Base-by-base conservation (phyloP, 2,329 filamentous ascomycete genomes). In the Trichoderma sp. region DNA sequence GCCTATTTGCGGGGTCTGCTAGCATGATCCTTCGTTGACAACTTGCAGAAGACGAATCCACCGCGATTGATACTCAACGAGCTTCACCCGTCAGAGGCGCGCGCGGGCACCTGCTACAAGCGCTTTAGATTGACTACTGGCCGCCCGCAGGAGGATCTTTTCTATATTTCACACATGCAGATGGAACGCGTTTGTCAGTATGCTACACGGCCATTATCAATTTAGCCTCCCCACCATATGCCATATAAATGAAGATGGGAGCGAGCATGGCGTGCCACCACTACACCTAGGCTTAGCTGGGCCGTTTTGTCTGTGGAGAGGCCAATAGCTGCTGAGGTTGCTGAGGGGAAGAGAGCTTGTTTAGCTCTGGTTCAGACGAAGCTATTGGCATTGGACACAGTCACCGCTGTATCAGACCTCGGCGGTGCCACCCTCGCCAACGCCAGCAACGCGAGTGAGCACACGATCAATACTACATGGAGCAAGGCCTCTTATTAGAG, bases 151-250 rank as follows among this genome's bases (percentile, higher is more conserved):
- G 63, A 29, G 52, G 55, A 49, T 58, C 59, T 10, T 40, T 31
- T 59, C 49, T 37, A 65, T 66, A 56, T 56, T 59, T 59, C 64
- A 37, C 40, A 56, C 64, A 37, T 67, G 55, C 55, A 59, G 52
- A 67, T 29, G 40, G 55, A 52, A 16, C n/a, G 55, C 64, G 29
- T 67, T 59, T 37, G 29, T 40, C 21, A 35, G 37, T 21, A 27
- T 33, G 33, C 6, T 65, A 37, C 55, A 55, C 40, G 63, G n/a
- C 29, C 19, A 58, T 31, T 21, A 47, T 57, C 35, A 27, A 66
- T 27, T 37, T 37, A 66, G 24, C 55, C 43, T 59, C 63, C 55
- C 55, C 21, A 29, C 63, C 16, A 43, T 21, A 21, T 35, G 13
- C 27, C 40, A 43, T 21, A 31, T 33, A 21, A 16, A 49, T 21